Percentiles rank a stretch among this genome's conserved stretches.
phyloP scores from a whole-genome alignment of 345 rosid species.

The Acer saccharum region DNA sequence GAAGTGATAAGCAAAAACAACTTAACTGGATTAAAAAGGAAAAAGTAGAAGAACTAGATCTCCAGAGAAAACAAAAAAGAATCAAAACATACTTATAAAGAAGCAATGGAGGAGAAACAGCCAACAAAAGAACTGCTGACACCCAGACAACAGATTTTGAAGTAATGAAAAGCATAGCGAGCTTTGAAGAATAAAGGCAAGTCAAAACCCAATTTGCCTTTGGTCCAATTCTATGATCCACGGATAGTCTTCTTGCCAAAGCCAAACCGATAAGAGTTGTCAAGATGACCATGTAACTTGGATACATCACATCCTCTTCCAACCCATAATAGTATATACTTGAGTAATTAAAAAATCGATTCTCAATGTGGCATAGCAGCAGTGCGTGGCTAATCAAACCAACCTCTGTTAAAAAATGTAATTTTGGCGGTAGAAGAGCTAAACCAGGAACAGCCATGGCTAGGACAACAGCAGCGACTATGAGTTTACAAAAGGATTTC shows the following conservation, averaged over 20 bases:
- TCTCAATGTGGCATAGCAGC: constrained; percentile 84
- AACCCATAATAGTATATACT: constrained; percentile 83
- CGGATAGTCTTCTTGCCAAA: constrained; percentile 74
- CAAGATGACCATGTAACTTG: constrained; percentile 95
- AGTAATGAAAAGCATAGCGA: constrained; percentile 83
- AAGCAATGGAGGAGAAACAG: constrained; percentile 88
- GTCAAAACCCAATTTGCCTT: constrained; percentile 94
- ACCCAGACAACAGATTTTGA: constrained; percentile 89
- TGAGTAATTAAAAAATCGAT: constrained; percentile 85
- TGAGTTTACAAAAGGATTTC: constrained; percentile 86
- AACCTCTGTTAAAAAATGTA: constrained; percentile 76
- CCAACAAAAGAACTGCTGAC: constrained; percentile 79
- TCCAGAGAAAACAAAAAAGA: constrained; percentile 1
- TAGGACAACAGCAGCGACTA: constrained; percentile 76
- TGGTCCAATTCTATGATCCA: constrained; percentile 71
- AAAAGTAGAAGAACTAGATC: constrained; percentile 1
- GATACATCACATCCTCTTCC: constrained; percentile 98
- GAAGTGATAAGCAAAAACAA: not conserved
- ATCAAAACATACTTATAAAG: constrained; percentile 72
- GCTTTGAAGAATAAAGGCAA: constrained; percentile 89
- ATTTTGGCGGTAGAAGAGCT: constrained; percentile 81
- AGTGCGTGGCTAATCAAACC: constrained; percentile 77
- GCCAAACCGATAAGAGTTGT: constrained; percentile 86
- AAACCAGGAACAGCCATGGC: constrained; percentile 94
- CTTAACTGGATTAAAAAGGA: not conserved